phyloP scores from a whole-genome alignment of 345 rosid genomes.

The Dipteronia dyeriana region DNA sequence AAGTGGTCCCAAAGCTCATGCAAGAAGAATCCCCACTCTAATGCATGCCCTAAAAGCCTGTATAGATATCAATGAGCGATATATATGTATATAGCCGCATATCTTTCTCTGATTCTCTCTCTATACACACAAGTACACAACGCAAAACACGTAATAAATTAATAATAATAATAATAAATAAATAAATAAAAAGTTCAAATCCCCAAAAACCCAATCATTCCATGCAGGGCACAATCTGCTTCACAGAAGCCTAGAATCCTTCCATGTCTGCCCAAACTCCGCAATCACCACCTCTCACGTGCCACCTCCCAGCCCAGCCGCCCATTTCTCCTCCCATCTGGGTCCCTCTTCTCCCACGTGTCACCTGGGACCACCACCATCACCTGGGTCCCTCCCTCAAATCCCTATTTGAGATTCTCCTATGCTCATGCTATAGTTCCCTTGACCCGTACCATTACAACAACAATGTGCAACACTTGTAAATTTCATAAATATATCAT shows the following conservation, averaged over 20 bases:
- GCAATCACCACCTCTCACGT: conserved; percentile 50
- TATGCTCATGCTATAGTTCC: background rate
- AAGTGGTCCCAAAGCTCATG: background rate
- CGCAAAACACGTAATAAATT: too few species aligned
- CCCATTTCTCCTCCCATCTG: conserved; percentile 15
- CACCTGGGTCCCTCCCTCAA: background rate
- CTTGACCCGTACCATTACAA: too few species aligned
- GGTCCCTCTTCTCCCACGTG: conserved; percentile 23
- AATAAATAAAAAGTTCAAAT: background rate
- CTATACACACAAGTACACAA: too few species aligned
- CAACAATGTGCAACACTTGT: too few species aligned
- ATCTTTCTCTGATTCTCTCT: too few species aligned
- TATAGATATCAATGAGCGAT: background rate
- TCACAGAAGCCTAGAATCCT: conserved; percentile 62
- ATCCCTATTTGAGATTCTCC: background rate
- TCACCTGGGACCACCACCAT: conserved; percentile 2
- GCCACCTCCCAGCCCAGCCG: conserved; percentile 35
- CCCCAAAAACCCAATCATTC: conserved; percentile 47
- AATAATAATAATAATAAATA: too few species aligned
- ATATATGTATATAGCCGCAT: too few species aligned
- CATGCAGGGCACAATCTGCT: conserved; percentile 66
- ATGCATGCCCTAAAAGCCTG: background rate
- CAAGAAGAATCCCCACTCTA: background rate
- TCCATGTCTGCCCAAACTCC: conserved; percentile 68
- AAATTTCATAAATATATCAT: too few species aligned